Base-by-base conservation (phyloP, 106 monocot species). In the Dendrobium officinale region DNA sequence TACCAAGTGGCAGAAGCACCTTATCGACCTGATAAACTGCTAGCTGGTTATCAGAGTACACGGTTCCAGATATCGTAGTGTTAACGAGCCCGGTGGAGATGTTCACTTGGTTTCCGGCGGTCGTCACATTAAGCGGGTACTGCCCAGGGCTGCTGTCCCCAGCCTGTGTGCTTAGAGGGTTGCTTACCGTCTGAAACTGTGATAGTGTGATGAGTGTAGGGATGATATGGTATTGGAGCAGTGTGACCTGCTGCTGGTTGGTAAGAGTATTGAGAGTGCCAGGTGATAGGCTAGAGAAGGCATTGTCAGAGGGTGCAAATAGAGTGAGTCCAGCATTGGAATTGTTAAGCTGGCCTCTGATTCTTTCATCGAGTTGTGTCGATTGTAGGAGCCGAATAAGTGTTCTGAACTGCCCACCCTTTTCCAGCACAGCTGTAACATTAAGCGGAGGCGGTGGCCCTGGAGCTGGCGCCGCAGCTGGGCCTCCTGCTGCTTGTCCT, bases 291-390 rank as follows among this genome's bases (percentile, higher is more conserved):
- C 56, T 88, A 82, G 42, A 75, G 91, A 94, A 94, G 74, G 94
- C 94, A 79, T 84, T 86, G 81, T 94, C 94, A 16, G 94, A 89
- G 4, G 94, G 94, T 56, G 94, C 94, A 79, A 94, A 82, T 67
- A 94, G 27, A 73, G 94, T 94, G 66, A 89, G 16, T 16, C 91
- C 89, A 27, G 77, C 77, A 59, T 59, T 66, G 20, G 87, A 86
- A 83, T 88, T 83, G 83, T 91, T 89, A 72, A 94, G 76, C 89
- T 91, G 94, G 78, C 77, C 83, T 55, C 83, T 20, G 78, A 91
- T 83, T 86, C 89, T 89, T 40, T 49, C 18, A 49, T 81, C 82
- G 5, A 88, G 67, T 37, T 89, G 89, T 20, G 86, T 89, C 68
- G 79, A 27, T 61, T 73, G 79, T 58, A 94, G 84, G 15, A 91